phyloP scores from a whole-genome alignment of 2,329 filamentous ascomycete species.

The Ambrosiella cleistominuta region DNA sequence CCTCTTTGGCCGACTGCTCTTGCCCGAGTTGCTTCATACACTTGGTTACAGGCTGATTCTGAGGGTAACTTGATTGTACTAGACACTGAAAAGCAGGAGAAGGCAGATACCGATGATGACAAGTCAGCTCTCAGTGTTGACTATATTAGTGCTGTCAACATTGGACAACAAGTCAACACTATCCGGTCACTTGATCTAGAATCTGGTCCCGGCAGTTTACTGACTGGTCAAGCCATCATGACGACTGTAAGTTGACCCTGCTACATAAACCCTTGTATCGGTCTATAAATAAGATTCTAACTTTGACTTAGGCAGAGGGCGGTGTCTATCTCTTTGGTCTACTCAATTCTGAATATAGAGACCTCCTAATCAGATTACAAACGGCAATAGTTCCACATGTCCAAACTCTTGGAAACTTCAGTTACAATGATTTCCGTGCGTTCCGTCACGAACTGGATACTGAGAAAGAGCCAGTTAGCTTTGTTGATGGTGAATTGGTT shows the following conservation, averaged over 20 bases:
- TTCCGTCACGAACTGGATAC: constrained; percentile 59
- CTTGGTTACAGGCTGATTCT: constrained; percentile 69
- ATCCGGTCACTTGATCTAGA: constrained; percentile 60
- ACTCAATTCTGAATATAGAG: constrained; percentile 53
- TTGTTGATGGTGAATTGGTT: constrained; percentile 82
- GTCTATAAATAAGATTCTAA: constrained; percentile 14
- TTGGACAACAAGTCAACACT: constrained; percentile 87
- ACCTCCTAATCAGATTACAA: constrained; percentile 72
- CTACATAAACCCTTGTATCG: background rate
- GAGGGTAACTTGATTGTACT: constrained; percentile 77
- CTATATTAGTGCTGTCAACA: constrained; percentile 54
- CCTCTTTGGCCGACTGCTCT: constrained; percentile 55
- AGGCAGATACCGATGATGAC: constrained; percentile 14
- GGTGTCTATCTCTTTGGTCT: constrained; percentile 78
- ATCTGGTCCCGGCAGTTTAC: constrained; percentile 43
- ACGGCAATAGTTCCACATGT: constrained; percentile 48
- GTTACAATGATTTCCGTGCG: constrained; percentile 65
- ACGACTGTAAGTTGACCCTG: constrained; percentile 49
- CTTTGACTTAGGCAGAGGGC: constrained; percentile 53
- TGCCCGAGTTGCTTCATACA: constrained; percentile 29
- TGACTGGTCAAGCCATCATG: constrained; percentile 71
- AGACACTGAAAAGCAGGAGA: constrained; percentile 55
- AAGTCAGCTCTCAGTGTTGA: background rate
- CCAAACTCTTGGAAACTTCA: constrained; percentile 51
- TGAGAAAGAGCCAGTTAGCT: constrained; percentile 63